These are phyloP conservation scores for Oldenlandia corymbosa DNA, from an alignment of 257 asterid species.

Conservation along the genomic window DNA sequence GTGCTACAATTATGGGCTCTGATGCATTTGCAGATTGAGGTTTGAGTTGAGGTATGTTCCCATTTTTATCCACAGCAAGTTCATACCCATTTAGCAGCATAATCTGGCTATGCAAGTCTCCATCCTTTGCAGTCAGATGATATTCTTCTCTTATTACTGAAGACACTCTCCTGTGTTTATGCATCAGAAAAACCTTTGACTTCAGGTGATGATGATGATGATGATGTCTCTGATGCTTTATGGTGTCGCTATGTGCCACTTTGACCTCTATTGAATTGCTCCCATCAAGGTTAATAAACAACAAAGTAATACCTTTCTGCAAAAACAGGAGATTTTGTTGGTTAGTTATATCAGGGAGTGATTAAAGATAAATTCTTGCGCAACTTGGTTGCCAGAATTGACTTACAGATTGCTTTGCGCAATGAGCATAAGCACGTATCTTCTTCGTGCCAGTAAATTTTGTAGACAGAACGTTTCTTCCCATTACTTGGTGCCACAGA, in stretches of 20 bases:
- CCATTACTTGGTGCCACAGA: slow-evolving; percentile 90
- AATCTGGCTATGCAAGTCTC: slow-evolving; percentile 64
- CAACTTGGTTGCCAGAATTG: not conserved
- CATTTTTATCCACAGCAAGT: slow-evolving; percentile 38
- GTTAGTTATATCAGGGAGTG: not conserved
- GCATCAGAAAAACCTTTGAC: slow-evolving; percentile 18
- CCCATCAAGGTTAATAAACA: slow-evolving; percentile 72
- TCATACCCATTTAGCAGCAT: slow-evolving; percentile 63
- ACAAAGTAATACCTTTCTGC: slow-evolving; percentile 64
- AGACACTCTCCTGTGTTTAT: slow-evolving; percentile 17
- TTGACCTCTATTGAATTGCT: slow-evolving; percentile 33
- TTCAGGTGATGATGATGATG: slow-evolving; percentile 24
- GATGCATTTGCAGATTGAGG: slow-evolving; percentile 45
- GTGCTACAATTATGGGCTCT: slow-evolving; percentile 48
- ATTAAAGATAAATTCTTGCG: too few species aligned
- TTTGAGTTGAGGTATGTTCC: slow-evolving; percentile 48
- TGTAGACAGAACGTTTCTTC: slow-evolving; percentile 48
- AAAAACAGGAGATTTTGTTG: slow-evolving; percentile 9
- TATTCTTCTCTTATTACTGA: slow-evolving; percentile 59
- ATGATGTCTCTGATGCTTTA: slow-evolving; percentile 28
- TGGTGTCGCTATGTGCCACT: slow-evolving; percentile 27
- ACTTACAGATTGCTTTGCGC: slow-evolving; percentile 74
- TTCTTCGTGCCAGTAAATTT: slow-evolving; percentile 43
- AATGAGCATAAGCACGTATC: slow-evolving; percentile 75
- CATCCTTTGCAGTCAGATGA: slow-evolving; percentile 67